These are phyloP conservation scores for Pestalotiopsis sp. DNA, from an alignment of 2,329 filamentous ascomycete species.

Conservation along the genomic window DNA sequence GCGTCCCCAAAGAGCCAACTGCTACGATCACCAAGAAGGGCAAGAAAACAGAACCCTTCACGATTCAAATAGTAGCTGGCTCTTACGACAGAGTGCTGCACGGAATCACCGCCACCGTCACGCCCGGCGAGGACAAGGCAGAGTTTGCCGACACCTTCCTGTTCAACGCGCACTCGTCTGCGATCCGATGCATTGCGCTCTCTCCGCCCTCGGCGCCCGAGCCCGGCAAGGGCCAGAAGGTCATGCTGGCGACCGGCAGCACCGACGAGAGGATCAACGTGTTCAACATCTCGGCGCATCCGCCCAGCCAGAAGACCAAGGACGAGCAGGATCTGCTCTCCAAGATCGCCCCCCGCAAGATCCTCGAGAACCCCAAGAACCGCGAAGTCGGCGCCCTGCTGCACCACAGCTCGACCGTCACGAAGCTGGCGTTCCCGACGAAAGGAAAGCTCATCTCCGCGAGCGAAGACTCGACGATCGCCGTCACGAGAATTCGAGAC, in stretches of 20 bases:
- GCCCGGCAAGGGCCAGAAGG: slow-evolving; percentile 71
- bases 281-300: slow-evolving; percentile 80
- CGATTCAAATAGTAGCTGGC: slow-evolving; percentile 88
- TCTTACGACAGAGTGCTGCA: slow-evolving; percentile 95
- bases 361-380: slow-evolving; percentile 84
- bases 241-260: slow-evolving; percentile 87
- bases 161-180: slow-evolving; percentile 89
- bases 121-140: slow-evolving; percentile 43
- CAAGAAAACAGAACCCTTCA: slow-evolving; percentile 42
- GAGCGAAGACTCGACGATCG: slow-evolving; percentile 89
- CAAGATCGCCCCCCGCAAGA: slow-evolving; percentile 69
- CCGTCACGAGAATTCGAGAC: slow-evolving; percentile 83
- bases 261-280: slow-evolving; percentile 95
- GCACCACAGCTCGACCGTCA: slow-evolving; percentile 84
- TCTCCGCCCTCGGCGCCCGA: slow-evolving; percentile 71
- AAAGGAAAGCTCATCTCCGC: slow-evolving; percentile 86
- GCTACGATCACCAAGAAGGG: slow-evolving; percentile 22
- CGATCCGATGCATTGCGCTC: slow-evolving; percentile 85
- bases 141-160: slow-evolving; percentile 91
- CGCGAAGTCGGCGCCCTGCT: slow-evolving; percentile 84
- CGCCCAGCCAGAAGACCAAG: slow-evolving; percentile 57
- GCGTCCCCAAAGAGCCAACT: slow-evolving; percentile 25
- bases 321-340: slow-evolving; percentile 64
- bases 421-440: slow-evolving; percentile 78
- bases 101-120: slow-evolving; percentile 79